These are phyloP conservation scores for Penicillium crustosum DNA, from an alignment of 2,329 filamentous ascomycete species.

Conservation along the genomic window DNA sequence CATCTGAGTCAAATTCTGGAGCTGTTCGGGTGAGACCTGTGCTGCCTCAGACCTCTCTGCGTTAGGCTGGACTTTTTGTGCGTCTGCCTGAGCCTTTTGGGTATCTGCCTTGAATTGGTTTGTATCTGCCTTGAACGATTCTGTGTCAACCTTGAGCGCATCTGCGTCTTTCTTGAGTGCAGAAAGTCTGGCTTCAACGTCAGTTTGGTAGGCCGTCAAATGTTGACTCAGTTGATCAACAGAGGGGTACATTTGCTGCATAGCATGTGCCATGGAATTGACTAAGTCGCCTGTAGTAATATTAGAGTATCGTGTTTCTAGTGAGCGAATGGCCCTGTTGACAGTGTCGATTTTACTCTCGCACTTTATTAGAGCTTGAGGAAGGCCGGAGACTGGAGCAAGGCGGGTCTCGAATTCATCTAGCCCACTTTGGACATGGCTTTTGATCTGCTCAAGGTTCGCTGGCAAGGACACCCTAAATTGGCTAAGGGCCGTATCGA, in stretches of 20 bases:
- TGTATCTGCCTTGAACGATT: not conserved
- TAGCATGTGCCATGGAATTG: constrained; percentile 33
- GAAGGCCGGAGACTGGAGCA: not conserved
- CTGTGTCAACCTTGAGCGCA: not conserved
- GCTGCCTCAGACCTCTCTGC: not conserved
- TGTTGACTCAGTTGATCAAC: constrained; percentile 4
- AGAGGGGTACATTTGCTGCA: constrained; percentile 39
- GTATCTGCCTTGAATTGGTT: not conserved
- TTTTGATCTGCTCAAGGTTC: not conserved
- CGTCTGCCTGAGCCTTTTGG: not conserved
- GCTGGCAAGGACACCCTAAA: not conserved
- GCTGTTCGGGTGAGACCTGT: not conserved
- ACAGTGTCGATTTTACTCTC: constrained; percentile 18
- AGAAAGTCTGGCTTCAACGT: constrained; percentile 1
- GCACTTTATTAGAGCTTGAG: not conserved
- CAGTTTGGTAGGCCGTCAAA: not conserved
- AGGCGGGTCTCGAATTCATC: not conserved
- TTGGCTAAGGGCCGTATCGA: not conserved
- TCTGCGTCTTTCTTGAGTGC: not conserved
- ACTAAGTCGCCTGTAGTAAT: constrained; percentile 43
- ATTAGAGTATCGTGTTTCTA: constrained; percentile 54
- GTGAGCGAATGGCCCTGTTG: constrained; percentile 30
- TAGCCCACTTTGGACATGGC: not conserved
- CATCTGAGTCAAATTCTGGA: not conserved
- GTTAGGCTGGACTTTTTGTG: not conserved